A percentile compares a stretch with the other conserved stretches of the same genome.
phyloP scores from a whole-genome alignment of 2,329 filamentous ascomycete genomes.

The Annulohypoxylon truncatum region DNA sequence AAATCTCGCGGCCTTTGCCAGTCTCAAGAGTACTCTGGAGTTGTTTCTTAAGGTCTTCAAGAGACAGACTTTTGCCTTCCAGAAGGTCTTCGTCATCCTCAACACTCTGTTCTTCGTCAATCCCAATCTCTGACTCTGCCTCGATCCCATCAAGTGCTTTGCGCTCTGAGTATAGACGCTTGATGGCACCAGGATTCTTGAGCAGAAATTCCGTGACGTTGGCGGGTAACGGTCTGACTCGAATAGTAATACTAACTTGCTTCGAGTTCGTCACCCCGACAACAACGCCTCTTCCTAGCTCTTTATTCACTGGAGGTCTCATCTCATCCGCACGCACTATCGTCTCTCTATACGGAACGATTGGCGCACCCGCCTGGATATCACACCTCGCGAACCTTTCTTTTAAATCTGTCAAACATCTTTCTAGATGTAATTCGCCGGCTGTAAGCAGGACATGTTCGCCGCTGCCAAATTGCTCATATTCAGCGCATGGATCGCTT shows the following conservation, averaged over 20 bases:
- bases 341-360: slow-evolving; percentile 95
- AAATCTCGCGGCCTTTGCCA: slow-evolving; percentile 79
- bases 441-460: slow-evolving; percentile 96
- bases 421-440: slow-evolving; percentile 92
- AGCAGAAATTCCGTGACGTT: slow-evolving; percentile 86
- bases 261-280: slow-evolving; percentile 83
- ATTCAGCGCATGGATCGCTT: slow-evolving; percentile 94
- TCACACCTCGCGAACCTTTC: slow-evolving; percentile 95
- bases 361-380: slow-evolving; percentile 91
- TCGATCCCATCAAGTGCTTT: slow-evolving; percentile 61
- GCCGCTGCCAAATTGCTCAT: slow-evolving; percentile 90
- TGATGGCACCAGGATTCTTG: slow-evolving; percentile 83
- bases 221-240: slow-evolving; percentile 81
- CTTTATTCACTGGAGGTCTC: slow-evolving; percentile 86
- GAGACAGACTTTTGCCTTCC: slow-evolving; percentile 71
- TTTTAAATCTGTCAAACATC: slow-evolving; percentile 91
- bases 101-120: slow-evolving; percentile 51
- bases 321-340: slow-evolving; percentile 91
- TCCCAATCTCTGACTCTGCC: slow-evolving; percentile 44
- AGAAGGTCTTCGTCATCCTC: slow-evolving; percentile 68
- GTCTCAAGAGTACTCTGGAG: slow-evolving; percentile 76
- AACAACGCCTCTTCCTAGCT: slow-evolving; percentile 85
- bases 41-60: slow-evolving; percentile 80
- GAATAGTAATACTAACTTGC: slow-evolving; percentile 80
- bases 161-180: slow-evolving; percentile 79